Conservation (phyloP, 2,329 filamentous ascomycete genomes). For the Alternaria rosae region DNA sequence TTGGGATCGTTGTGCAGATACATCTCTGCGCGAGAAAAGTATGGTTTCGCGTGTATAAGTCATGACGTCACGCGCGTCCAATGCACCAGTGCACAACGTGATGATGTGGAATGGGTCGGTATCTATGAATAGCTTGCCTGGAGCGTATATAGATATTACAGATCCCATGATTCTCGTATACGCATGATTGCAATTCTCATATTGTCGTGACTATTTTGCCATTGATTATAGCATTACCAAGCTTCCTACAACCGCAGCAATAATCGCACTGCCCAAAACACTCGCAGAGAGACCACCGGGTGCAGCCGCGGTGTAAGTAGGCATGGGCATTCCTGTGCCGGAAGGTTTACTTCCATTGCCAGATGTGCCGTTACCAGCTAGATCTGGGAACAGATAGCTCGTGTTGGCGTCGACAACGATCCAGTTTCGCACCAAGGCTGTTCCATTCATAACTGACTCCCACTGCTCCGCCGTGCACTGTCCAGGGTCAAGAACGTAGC, state of each 20-base stretch:
- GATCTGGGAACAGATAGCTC: slow-evolving; percentile 38
- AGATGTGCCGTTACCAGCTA: slow-evolving; percentile 23
- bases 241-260: slow-evolving; percentile 17
- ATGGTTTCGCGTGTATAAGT: neutral
- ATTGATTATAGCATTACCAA: slow-evolving; percentile 15
- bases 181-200: neutral
- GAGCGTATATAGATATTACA: neutral
- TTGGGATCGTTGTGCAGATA: neutral
- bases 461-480: slow-evolving; percentile 44
- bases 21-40: neutral
- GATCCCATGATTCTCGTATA: neutral
- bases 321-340: neutral
- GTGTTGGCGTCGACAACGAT: slow-evolving; percentile 47
- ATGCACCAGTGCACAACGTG: neutral
- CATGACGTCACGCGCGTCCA: slow-evolving; percentile 9
- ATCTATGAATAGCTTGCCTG: neutral
- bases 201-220: neutral
- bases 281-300: slow-evolving; percentile 5
- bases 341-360: slow-evolving; percentile 13
- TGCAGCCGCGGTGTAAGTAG: slow-evolving; percentile 17
- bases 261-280: slow-evolving; percentile 9
- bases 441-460: slow-evolving; percentile 42
- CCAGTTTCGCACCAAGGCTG: slow-evolving; percentile 43
- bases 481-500: slow-evolving; percentile 40
- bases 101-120: neutral